Percentiles rank a stretch among this genome's conserved stretches.
Evolutionary conservation across 75 land plant genomes (phyloP).

Genomic region (Adiantum capillusveneris): DNA sequence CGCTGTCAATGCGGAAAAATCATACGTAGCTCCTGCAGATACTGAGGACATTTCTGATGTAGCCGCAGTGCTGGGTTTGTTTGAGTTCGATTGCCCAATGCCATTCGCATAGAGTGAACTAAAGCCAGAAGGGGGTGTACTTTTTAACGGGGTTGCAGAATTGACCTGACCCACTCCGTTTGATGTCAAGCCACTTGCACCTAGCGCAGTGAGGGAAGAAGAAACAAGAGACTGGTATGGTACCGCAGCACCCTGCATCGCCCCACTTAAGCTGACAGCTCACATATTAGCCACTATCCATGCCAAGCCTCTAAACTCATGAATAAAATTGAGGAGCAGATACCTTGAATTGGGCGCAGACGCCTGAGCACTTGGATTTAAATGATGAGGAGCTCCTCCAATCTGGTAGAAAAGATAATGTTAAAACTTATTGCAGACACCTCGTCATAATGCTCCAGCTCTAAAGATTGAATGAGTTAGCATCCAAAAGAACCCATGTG

Average conservation of each 20-base stretch:
- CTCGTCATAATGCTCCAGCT: neutral
- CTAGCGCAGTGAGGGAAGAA: constrained; percentile 7
- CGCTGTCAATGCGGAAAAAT: constrained; percentile 24
- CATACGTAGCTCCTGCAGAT: constrained; percentile 14
- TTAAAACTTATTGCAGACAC: neutral
- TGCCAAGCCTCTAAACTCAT: neutral
- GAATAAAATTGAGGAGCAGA: too few species aligned
- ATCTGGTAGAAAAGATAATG: neutral
- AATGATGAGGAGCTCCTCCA: too few species aligned
- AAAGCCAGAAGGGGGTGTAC: too few species aligned
- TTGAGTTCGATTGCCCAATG: neutral
- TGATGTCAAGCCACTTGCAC: constrained; percentile 4
- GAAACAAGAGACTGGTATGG: constrained; percentile 12
- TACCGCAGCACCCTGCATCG: constrained; percentile 7
- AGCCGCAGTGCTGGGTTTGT: constrained; percentile 3
- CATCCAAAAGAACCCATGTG: too few species aligned
- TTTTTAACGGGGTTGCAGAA: neutral
- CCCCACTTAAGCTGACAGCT: constrained; percentile 2
- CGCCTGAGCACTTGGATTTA: too few species aligned
- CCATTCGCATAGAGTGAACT: neutral
- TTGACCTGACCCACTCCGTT: neutral
- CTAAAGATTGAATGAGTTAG: too few species aligned
- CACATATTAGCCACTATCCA: neutral
- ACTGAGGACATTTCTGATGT: constrained; percentile 4
- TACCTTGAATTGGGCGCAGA: too few species aligned